A percentile compares a stretch with the other conserved stretches of the same genome.
Evolutionary conservation across 768 basidiomycete species (phyloP).

Genomic region (Boletus rufocinnamomeus): DNA sequence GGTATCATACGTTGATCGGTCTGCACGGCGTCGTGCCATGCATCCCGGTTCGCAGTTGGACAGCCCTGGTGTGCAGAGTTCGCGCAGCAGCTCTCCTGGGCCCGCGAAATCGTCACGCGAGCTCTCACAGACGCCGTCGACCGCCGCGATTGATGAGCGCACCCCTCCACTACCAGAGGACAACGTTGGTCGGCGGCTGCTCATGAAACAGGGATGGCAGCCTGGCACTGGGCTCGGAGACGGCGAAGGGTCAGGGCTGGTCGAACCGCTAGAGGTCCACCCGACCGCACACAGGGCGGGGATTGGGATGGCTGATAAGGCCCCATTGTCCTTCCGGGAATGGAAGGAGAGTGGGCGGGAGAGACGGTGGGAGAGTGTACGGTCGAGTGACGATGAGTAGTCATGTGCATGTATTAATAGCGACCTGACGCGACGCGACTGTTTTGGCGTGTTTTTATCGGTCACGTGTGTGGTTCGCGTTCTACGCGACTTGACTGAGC

Average conservation of each 20-base stretch:
- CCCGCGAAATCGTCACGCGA: conserved; percentile 11
- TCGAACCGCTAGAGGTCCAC: conserved; percentile 59
- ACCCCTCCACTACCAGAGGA: conserved; percentile 49
- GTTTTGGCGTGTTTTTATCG: conserved; percentile 36
- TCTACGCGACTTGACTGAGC: conserved; percentile 37
- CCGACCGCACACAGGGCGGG: conserved; percentile 50
- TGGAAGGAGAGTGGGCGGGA: conserved; percentile 39
- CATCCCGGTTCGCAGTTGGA: conserved; percentile 53
- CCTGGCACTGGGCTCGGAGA: conserved; percentile 52
- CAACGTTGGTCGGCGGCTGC: conserved; percentile 68
- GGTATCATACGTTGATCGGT: conserved; percentile 60
- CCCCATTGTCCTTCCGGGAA: conserved; percentile 18
- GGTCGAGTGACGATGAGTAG: background rate
- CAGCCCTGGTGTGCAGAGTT: conserved; percentile 48
- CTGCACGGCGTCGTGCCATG: conserved; percentile 66
- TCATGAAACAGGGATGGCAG: conserved; percentile 76
- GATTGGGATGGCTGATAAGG: conserved; percentile 46
- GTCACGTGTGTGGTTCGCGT: conserved; percentile 44
- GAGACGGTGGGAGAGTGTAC: conserved; percentile 40
- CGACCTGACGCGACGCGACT: conserved; percentile 36
- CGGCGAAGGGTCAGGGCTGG: conserved; percentile 35
- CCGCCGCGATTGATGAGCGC: conserved; percentile 15
- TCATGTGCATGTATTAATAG: background rate
- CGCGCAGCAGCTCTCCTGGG: conserved; percentile 26
- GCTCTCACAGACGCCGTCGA: conserved; percentile 26